Evolutionary conservation across 2,329 filamentous ascomycete species (phyloP), one percentile per base, ranked within the genome.

Genomic region (Colletotrichum graminicola): DNA sequence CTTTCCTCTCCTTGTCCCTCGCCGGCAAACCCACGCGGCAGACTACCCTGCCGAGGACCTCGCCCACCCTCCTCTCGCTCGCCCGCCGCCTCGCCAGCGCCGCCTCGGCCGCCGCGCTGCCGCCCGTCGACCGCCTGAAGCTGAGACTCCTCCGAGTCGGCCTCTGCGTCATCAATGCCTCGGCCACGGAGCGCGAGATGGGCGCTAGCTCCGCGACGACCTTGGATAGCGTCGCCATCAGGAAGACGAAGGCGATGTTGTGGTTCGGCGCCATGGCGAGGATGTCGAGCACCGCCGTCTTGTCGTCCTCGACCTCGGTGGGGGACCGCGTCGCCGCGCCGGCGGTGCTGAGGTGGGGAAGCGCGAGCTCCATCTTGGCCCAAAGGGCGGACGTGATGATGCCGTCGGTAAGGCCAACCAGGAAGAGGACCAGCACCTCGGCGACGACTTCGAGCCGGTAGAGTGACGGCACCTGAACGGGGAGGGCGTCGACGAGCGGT

Each of bases 191-290:
- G 23, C 80, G 81, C 16, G 76, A 81, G 1, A 86, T 75, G 32
- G 75, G 86, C 51, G 77, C 79, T 7, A 90, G 79, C 66, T 90
- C 88, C 0, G 82, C 79, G 1, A 85, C 82, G 1, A 89, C 81
- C 5, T 85, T 84, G 2, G 85, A 82, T 0, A 98, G 85, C 81
- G 94, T 95, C 11, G 93, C 91, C 0, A 92, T 94, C 21, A 98
- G 83, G 74, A 98, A 94, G 2, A 97, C 93, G 77, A 98, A 97
- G 0, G 93, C 92, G 66, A 97, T 95, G 78, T 94, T 96, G 81
- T 97, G 92, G 61, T 92, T 91, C 0, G 94, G 93, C 0, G 89
- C 87, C 2, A 88, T 84, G 0, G 92, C 88, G 2, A 98, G 86
- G 2, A 92, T 87, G 75, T 98, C 95, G 6, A 97, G 88, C 1